Conservation (phyloP, 1,284 basidiomycete species). For the Puccinia hordei region DNA sequence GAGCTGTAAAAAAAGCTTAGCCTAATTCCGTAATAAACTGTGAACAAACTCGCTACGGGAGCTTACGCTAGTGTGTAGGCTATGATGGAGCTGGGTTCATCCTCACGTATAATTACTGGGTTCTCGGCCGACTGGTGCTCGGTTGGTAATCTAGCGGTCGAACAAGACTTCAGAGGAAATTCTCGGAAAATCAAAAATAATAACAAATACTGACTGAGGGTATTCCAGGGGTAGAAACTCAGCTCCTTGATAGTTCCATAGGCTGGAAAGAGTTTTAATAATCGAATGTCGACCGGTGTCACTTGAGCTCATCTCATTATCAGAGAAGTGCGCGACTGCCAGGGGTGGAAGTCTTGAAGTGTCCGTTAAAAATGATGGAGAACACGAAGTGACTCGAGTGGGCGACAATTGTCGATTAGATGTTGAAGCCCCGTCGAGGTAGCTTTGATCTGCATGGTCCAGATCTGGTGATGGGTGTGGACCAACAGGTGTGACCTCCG, state of each 20-base stretch:
- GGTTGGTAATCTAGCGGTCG: slow-evolving; percentile 41
- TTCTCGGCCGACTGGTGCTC: slow-evolving; percentile 81
- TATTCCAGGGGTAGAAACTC: slow-evolving; percentile 65
- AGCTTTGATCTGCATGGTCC: slow-evolving; percentile 34
- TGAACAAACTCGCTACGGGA: neutral
- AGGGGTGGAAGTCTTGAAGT: slow-evolving; percentile 54
- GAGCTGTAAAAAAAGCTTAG: slow-evolving; percentile 62
- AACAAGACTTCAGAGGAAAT: slow-evolving; percentile 1
- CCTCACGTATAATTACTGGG: slow-evolving; percentile 89
- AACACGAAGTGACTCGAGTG: slow-evolving; percentile 30
- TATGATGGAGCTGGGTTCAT: slow-evolving; percentile 97
- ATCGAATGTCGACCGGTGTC: slow-evolving; percentile 73
- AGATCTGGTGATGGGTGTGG: slow-evolving; percentile 36
- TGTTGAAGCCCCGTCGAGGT: slow-evolving; percentile 39
- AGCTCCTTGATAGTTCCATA: slow-evolving; percentile 63
- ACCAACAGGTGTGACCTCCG: slow-evolving; percentile 12
- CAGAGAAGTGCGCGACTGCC: slow-evolving; percentile 58
- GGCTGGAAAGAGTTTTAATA: slow-evolving; percentile 79
- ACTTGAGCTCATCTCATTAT: slow-evolving; percentile 61
- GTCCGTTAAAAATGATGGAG: slow-evolving; percentile 29
- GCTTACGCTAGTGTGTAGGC: slow-evolving; percentile 73
- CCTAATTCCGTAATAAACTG: neutral
- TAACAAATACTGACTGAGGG: slow-evolving; percentile 61
- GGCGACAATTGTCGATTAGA: slow-evolving; percentile 51
- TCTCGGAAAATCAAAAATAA: neutral